Evolutionary conservation across 257 asterid genomes (phyloP).

Genomic region (Paulownia fortunei): DNA sequence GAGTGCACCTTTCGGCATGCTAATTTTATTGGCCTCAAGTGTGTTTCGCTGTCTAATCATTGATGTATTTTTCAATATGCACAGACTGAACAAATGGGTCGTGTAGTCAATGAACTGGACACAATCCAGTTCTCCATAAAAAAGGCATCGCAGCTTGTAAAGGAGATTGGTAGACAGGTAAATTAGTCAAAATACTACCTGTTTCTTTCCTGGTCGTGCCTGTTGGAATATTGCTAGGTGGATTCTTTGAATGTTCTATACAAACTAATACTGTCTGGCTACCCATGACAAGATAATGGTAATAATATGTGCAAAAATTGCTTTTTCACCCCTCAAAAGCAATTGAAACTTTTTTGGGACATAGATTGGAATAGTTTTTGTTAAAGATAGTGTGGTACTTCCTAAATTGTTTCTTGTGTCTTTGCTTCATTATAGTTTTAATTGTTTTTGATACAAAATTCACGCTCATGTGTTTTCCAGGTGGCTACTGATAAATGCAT

Average conservation of each 20-base stretch:
- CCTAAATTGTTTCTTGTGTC: not conserved
- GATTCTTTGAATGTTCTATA: not conserved
- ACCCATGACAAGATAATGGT: slow-evolving; percentile 11
- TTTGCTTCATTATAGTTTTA: slow-evolving; percentile 19
- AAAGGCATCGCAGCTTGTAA: slow-evolving; percentile 96
- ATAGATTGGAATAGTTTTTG: not conserved
- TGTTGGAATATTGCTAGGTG: not conserved
- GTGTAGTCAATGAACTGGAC: slow-evolving; percentile 92
- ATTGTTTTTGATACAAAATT: slow-evolving; percentile 21
- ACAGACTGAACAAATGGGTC: slow-evolving; percentile 99
- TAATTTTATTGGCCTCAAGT: slow-evolving; percentile 17
- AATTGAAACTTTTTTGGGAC: not conserved
- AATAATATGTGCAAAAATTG: slow-evolving; percentile 3
- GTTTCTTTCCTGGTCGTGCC: slow-evolving; percentile 2
- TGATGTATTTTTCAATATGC: slow-evolving; percentile 7
- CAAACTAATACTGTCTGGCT: not conserved
- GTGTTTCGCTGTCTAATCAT: slow-evolving; percentile 27
- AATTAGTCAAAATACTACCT: not conserved
- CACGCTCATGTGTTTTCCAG: slow-evolving; percentile 49
- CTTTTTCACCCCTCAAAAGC: slow-evolving; percentile 6
- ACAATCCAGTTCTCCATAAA: slow-evolving; percentile 94
- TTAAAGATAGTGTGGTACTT: not conserved
- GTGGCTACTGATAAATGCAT: slow-evolving; percentile 97
- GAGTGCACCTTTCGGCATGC: slow-evolving; percentile 38
- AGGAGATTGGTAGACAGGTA: slow-evolving; percentile 99